Conservation (phyloP, 495 filamentous ascomycete species). For the Chaetomium cochliodes region DNA sequence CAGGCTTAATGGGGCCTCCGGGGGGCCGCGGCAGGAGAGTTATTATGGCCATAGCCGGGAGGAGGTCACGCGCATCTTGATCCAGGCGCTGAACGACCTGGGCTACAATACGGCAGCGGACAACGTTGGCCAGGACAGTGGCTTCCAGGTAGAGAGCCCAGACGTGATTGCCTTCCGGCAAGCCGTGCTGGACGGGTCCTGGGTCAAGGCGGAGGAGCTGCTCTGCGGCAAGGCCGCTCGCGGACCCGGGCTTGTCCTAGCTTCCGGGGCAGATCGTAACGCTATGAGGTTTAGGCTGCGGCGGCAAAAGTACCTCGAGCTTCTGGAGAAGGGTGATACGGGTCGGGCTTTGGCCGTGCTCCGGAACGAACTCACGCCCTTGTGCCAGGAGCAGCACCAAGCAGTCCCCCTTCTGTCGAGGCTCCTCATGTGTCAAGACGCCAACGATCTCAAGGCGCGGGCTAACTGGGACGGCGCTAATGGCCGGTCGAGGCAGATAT, state of each 20-base stretch:
- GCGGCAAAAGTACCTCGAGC: constrained; percentile 92
- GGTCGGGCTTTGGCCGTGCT: constrained; percentile 74
- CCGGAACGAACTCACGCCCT: constrained; percentile 80
- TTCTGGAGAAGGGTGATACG: constrained; percentile 75
- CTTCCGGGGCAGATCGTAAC: constrained; percentile 46
- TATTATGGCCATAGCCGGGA: constrained; percentile 84
- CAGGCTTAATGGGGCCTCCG: constrained; percentile 34
- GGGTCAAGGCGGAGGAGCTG: constrained; percentile 79
- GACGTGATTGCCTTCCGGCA: constrained; percentile 79
- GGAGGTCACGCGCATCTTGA: constrained; percentile 88
- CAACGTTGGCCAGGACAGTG: constrained; percentile 74
- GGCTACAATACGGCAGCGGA: constrained; percentile 78
- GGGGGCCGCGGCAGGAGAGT: constrained; percentile 24
- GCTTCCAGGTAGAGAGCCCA: constrained; percentile 81
- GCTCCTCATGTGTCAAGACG: constrained; percentile 80
- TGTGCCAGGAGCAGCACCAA: constrained; percentile 72
- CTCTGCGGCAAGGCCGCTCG: constrained; percentile 60
- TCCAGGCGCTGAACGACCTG: constrained; percentile 84
- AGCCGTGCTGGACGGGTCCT: constrained; percentile 78
- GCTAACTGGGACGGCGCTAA: constrained; percentile 87
- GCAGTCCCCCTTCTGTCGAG: constrained; percentile 80
- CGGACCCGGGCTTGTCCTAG: constrained; percentile 51
- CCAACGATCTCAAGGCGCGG: constrained; percentile 75
- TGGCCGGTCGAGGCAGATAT: constrained; percentile 67
- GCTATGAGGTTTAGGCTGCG: constrained; percentile 69